A percentile compares a stretch with the other conserved stretches of the same genome.
Evolutionary conservation across 1,284 basidiomycete genomes (phyloP).

Genomic region (Puccinia brachypodii): DNA sequence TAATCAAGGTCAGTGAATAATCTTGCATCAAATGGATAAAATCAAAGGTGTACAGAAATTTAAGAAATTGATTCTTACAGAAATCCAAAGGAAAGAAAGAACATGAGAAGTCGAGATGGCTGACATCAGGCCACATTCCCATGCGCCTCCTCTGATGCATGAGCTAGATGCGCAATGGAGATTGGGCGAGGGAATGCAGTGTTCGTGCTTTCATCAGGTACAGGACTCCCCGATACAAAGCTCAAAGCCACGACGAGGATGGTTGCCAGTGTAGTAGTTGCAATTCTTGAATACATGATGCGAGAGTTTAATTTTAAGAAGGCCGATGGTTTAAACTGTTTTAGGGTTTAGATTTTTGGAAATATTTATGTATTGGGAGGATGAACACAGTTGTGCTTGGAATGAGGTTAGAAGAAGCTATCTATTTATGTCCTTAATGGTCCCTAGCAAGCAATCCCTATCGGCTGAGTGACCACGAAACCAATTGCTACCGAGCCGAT

Average conservation of each 20-base stretch:
- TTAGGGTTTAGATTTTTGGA: not conserved
- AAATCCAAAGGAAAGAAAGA: not conserved
- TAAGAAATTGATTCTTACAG: not conserved
- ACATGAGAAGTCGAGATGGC: not conserved
- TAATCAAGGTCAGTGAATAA: not conserved
- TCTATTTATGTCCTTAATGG: not conserved
- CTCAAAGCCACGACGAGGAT: not conserved
- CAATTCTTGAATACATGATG: not conserved
- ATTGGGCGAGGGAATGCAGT: not conserved
- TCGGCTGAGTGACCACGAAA: not conserved
- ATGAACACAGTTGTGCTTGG: not conserved
- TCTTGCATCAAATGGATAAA: not conserved
- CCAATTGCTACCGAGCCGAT: not conserved
- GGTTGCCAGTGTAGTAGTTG: not conserved
- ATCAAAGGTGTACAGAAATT: not conserved
- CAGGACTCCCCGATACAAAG: not conserved
- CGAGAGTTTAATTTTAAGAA: not conserved
- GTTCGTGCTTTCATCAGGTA: not conserved
- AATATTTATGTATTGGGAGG: not conserved
- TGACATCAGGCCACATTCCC: too few species aligned
- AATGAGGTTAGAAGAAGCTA: not conserved
- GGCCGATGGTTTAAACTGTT: not conserved
- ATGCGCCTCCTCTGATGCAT: not conserved
- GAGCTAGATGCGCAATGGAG: not conserved
- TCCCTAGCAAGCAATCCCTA: not conserved